These are phyloP conservation scores for Entomortierella lignicola DNA, from an alignment of 192 early-diverging fungal species.

Conservation along the genomic window DNA sequence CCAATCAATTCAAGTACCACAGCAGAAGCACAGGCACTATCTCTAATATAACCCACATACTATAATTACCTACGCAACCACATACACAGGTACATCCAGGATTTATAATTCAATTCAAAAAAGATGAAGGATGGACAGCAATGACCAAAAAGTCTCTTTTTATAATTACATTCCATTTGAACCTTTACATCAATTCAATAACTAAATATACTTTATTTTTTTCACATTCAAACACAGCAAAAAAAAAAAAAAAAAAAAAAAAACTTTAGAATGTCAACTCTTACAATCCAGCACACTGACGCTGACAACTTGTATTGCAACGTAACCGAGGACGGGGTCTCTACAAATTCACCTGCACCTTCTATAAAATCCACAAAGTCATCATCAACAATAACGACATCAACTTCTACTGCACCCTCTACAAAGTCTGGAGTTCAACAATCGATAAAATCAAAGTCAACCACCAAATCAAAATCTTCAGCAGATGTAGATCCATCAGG, in stretches of 20 bases:
- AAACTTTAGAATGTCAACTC: neutral
- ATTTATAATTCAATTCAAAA: neutral
- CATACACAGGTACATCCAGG: neutral
- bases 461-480: conserved; percentile 27
- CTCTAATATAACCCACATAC: neutral
- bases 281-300: conserved; percentile 14
- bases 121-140: neutral
- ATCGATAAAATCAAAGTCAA: conserved; percentile 26
- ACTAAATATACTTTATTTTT: neutral
- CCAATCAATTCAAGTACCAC: no score
- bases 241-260: neutral
- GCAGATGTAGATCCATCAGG: conserved; percentile 26
- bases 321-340: conserved; percentile 27
- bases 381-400: no score
- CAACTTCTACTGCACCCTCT: conserved; percentile 17
- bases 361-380: conserved; percentile 29
- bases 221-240: no score
- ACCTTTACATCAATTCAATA: no score
- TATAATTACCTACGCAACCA: no score
- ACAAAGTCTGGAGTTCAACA: conserved; percentile 12
- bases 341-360: conserved; percentile 6
- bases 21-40: no score
- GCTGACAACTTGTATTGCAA: conserved; percentile 33
- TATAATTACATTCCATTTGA: no score
- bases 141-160: no score